Conservation (phyloP, 73 alveolate genomes). For the Paramecium tetraurelia region DNA sequence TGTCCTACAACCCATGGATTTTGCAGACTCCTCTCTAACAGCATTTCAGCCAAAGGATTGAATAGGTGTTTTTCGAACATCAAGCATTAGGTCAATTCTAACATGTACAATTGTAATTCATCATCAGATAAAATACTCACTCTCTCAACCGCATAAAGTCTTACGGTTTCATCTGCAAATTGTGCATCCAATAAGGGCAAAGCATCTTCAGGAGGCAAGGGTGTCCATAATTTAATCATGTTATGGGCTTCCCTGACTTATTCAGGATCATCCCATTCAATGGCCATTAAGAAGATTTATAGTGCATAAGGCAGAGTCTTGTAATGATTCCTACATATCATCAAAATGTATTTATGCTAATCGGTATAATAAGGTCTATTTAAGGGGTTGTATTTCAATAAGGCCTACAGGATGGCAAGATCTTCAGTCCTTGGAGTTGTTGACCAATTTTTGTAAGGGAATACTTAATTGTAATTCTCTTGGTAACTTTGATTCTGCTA, state of each 20-base stretch:
- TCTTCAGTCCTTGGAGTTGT: conserved; percentile 69
- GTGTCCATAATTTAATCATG: conserved; percentile 79
- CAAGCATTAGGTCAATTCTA: conserved; percentile 88
- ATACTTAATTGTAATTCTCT: conserved; percentile 25
- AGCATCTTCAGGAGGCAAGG: conserved; percentile 87
- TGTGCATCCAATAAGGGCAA: conserved; percentile 78
- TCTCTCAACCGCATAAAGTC: conserved; percentile 88
- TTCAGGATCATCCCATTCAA: conserved; percentile 68
- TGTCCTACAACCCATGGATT: conserved; percentile 95
- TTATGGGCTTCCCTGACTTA: conserved; percentile 69
- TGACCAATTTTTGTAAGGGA: conserved; percentile 59
- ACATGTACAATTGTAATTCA: conserved; percentile 88
- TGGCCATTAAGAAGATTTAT: conserved; percentile 62
- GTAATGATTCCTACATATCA: conserved; percentile 70
- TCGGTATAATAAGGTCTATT: conserved; percentile 55
- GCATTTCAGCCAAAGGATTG: conserved; percentile 92
- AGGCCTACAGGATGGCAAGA: conserved; percentile 52
- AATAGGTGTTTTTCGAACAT: conserved; percentile 92
- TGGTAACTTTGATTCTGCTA: not conserved
- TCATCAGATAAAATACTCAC: conserved; percentile 90
- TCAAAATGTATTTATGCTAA: conserved; percentile 59
- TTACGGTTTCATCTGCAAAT: conserved; percentile 83
- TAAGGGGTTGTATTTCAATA: conserved; percentile 60
- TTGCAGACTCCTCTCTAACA: conserved; percentile 83
- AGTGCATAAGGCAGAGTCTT: conserved; percentile 64